Conservation (phyloP, 2,329 filamentous ascomycete species). For the Aspergillus sp. region DNA sequence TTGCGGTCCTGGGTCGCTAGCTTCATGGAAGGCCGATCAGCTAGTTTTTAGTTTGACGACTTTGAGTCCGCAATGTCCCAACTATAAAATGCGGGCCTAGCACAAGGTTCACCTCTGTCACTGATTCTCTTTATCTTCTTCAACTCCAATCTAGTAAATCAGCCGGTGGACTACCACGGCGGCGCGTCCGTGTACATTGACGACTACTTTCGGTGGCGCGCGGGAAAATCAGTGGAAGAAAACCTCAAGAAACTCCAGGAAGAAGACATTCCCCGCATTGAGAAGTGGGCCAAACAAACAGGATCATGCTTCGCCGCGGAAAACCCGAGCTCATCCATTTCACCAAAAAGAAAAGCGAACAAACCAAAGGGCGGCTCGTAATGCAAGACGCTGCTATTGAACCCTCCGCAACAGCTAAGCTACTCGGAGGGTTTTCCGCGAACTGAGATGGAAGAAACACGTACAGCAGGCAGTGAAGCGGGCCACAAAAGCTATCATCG, state of each 20-base stretch:
- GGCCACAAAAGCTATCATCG: constrained; percentile 18
- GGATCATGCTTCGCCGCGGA: constrained; percentile 28
- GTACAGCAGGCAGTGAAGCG: constrained; percentile 21
- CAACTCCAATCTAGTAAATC: constrained; percentile 37
- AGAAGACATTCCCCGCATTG: constrained; percentile 26
- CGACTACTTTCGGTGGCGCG: constrained; percentile 27
- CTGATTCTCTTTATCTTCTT: constrained; percentile 38
- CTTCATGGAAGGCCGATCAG: constrained; percentile 18
- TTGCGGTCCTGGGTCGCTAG: constrained; percentile 15
- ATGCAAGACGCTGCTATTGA: constrained; percentile 18
- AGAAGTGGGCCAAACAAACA: constrained; percentile 25
- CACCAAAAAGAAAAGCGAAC: constrained; percentile 18
- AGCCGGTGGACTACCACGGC: constrained; percentile 16
- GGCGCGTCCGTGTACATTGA: constrained; percentile 31
- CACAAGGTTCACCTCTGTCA: constrained; percentile 32
- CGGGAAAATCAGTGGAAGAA: constrained; percentile 18
- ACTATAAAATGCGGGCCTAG: constrained; percentile 16
- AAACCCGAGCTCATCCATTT: constrained; percentile 33
- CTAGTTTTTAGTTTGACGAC: constrained; percentile 21
- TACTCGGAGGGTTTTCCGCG: constrained; percentile 25
- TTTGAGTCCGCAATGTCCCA: constrained; percentile 7
- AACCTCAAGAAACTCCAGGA: constrained; percentile 18
- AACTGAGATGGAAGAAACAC: constrained; percentile 25
- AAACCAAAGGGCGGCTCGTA: constrained; percentile 13
- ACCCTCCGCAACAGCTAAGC: constrained; percentile 21